Percentiles rank a stretch among this genome's conserved stretches.
phyloP scores from a whole-genome alignment of 208 protist genomes.

The Wallacemonas collosoma region DNA sequence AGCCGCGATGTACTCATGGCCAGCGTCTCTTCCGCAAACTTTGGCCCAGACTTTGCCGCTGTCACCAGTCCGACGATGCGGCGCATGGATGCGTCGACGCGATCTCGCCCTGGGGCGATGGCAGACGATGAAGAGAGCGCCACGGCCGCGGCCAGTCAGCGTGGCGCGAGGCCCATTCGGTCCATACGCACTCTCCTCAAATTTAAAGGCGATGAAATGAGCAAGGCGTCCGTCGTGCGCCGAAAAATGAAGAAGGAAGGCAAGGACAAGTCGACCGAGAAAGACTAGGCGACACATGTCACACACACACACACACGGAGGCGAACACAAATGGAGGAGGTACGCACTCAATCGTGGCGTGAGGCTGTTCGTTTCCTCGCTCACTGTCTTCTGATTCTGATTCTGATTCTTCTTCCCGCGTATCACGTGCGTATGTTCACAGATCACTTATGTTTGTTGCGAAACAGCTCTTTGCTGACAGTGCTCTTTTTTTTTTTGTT shows the following conservation, averaged over 20 bases:
- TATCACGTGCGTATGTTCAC: no score
- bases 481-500: no score
- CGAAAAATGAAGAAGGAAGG: constrained; percentile 8
- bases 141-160: background rate
- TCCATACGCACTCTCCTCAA: constrained; percentile 30
- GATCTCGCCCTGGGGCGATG: constrained; percentile 11
- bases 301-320: background rate
- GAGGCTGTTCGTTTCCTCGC: no score
- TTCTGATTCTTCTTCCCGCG: no score
- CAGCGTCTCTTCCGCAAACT: background rate
- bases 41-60: background rate
- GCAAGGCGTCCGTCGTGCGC: constrained; percentile 11
- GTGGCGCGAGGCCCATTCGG: background rate
- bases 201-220: constrained; percentile 49
- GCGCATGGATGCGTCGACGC: background rate
- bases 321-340: no score
- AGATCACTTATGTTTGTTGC: no score
- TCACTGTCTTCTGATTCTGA: no score
- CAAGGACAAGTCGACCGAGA: background rate
- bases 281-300: constrained; percentile 7
- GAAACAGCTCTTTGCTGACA: no score
- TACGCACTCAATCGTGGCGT: no score
- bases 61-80: background rate
- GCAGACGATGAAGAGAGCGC: background rate
- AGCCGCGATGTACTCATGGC: constrained; percentile 11